Evolutionary conservation across 2,329 filamentous ascomycete genomes (phyloP).

Genomic region (Xylogone sp.): DNA sequence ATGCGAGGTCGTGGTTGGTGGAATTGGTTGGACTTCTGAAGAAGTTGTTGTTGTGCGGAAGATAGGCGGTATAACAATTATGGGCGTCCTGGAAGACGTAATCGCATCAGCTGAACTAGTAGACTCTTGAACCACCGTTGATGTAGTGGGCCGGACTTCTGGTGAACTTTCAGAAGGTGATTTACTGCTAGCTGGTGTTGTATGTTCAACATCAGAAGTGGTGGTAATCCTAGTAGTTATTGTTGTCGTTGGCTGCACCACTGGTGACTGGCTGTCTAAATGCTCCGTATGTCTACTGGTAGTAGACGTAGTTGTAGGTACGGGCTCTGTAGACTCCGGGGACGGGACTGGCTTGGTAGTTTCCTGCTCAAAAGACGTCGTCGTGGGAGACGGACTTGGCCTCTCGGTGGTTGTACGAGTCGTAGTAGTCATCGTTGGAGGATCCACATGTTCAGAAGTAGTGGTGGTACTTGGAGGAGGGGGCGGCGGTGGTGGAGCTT

Average conservation of each 20-base stretch:
- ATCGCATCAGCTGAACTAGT: neutral
- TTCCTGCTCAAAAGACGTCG: too few relatives aligned
- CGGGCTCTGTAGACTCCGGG: neutral
- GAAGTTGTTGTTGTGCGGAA: neutral
- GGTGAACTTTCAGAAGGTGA: neutral
- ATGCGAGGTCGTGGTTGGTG: neutral
- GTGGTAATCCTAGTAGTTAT: too few relatives aligned
- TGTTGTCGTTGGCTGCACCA: too few relatives aligned
- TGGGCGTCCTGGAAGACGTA: neutral
- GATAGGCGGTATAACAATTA: neutral
- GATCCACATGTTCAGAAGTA: too few relatives aligned
- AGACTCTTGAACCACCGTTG: neutral
- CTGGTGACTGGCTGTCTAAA: too few relatives aligned
- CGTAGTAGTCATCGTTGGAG: slow-evolving; percentile 2
- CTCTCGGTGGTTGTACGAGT: slow-evolving; percentile 12
- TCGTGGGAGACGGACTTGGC: too few relatives aligned
- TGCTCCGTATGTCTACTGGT: neutral
- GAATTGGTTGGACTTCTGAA: neutral
- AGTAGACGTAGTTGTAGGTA: neutral
- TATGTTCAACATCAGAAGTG: neutral
- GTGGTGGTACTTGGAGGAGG: neutral
- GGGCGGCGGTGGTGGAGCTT: neutral
- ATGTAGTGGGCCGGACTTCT: neutral
- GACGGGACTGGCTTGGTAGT: neutral
- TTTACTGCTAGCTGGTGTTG: neutral